Conservation (phyloP, 495 filamentous ascomycete species). For the Penicillium fimorum region DNA sequence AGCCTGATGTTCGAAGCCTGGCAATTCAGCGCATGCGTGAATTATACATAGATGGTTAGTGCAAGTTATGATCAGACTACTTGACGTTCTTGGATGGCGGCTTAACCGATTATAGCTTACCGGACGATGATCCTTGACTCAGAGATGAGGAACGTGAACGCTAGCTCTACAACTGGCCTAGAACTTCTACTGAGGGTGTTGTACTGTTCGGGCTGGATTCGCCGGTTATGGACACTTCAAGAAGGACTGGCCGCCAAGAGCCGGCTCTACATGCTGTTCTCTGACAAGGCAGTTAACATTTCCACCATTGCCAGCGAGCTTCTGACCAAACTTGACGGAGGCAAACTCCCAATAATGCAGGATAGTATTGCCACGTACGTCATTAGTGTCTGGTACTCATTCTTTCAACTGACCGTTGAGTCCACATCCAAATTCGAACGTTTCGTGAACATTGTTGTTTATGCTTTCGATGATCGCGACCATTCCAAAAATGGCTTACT, state of each 20-base stretch:
- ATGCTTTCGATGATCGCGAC: neutral
- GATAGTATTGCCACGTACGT: neutral
- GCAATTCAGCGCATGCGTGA: neutral
- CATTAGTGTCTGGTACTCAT: neutral
- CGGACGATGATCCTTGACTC: neutral
- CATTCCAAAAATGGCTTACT: neutral
- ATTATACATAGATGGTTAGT: neutral
- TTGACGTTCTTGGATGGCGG: neutral
- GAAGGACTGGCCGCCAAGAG: neutral
- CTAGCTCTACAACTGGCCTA: neutral
- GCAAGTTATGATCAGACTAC: neutral
- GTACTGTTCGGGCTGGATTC: neutral
- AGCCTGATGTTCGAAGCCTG: neutral
- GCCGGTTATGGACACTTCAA: neutral
- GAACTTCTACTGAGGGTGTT: neutral
- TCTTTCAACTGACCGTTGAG: neutral
- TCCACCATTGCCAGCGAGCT: neutral
- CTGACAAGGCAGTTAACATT: neutral
- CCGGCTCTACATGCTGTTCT: neutral
- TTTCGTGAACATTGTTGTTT: neutral
- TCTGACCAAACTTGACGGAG: neutral
- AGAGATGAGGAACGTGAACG: neutral
- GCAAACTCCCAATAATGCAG: neutral
- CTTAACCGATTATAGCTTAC: neutral
- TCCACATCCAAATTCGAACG: neutral